phyloP scores from a whole-genome alignment of 495 filamentous ascomycete genomes.

The Penicillium ucsense region DNA sequence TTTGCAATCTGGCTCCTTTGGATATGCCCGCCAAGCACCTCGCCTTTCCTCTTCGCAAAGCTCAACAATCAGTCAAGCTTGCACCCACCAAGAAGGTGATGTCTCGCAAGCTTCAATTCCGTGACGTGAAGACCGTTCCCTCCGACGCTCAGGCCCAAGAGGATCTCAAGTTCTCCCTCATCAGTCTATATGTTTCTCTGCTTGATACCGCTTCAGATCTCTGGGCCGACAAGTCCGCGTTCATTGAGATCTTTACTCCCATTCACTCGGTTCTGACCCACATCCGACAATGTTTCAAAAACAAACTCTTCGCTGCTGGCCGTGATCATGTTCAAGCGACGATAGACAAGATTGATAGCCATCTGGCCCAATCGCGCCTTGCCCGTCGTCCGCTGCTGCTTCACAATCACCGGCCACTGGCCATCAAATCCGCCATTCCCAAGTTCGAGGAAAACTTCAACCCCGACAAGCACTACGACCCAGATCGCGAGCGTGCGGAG shows the following conservation, averaged over 20 bases:
- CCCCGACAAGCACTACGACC: constrained; percentile 92
- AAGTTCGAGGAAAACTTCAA: constrained; percentile 97
- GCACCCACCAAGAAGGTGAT: constrained; percentile 16
- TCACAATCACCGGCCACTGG: constrained; percentile 79
- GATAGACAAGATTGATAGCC: constrained; percentile 31
- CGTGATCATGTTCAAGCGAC: constrained; percentile 26
- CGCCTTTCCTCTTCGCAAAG: constrained; percentile 54
- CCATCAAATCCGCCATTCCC: constrained; percentile 81
- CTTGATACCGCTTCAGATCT: constrained; percentile 50
- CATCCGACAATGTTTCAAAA: constrained; percentile 40
- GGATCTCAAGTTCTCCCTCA: constrained; percentile 48
- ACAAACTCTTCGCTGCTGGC: constrained; percentile 37
- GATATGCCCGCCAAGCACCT: constrained; percentile 35
- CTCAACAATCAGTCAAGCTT: constrained; percentile 43
- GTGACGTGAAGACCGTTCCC: constrained; percentile 39
- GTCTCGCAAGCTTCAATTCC: constrained; percentile 32
- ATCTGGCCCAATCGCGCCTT: constrained; percentile 46
- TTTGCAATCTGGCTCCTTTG: constrained; percentile 56
- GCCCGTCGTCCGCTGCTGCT: constrained; percentile 70
- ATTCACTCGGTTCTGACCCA: constrained; percentile 45
- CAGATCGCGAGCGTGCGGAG: constrained; percentile 78
- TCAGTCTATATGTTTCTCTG: constrained; percentile 47
- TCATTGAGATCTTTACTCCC: constrained; percentile 61
- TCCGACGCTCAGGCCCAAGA: constrained; percentile 20
- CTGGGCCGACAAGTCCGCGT: constrained; percentile 60